Conservation (phyloP, 2,329 filamentous ascomycete genomes). For the Fusarium haematococcum region DNA sequence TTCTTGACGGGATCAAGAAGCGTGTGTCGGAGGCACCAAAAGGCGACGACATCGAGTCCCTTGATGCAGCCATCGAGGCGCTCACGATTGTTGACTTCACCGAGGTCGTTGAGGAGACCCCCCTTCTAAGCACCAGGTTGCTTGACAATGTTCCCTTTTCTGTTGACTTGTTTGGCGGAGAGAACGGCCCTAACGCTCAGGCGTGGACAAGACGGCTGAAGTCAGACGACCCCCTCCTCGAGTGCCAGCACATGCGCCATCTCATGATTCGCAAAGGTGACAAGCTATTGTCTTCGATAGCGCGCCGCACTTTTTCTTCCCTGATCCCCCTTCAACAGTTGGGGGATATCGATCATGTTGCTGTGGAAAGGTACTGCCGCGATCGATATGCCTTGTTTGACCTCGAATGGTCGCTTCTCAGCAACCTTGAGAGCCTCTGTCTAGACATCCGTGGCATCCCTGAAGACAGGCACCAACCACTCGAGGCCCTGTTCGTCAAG, state of each 20-base stretch:
- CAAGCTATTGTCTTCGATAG: background rate
- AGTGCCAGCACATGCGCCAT: slow-evolving; percentile 14
- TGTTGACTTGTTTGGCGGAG: background rate
- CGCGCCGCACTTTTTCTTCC: background rate
- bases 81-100: background rate
- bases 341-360: background rate
- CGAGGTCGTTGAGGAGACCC: background rate
- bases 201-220: background rate
- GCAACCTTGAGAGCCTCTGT: slow-evolving; percentile 22
- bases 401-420: slow-evolving; percentile 17
- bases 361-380: no score
- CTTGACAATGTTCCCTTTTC: slow-evolving; percentile 3
- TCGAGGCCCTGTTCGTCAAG: background rate
- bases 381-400: background rate
- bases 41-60: background rate
- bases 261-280: slow-evolving; percentile 12
- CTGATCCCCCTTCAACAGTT: background rate
- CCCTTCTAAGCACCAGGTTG: background rate
- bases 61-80: background rate
- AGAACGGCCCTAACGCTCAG: background rate
- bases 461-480: no score
- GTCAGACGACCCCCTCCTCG: background rate
- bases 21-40: background rate
- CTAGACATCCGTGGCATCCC: slow-evolving; percentile 6
- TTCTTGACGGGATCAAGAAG: background rate